Conservation (phyloP, 441 rosid species). For the Omphalea diandra region DNA sequence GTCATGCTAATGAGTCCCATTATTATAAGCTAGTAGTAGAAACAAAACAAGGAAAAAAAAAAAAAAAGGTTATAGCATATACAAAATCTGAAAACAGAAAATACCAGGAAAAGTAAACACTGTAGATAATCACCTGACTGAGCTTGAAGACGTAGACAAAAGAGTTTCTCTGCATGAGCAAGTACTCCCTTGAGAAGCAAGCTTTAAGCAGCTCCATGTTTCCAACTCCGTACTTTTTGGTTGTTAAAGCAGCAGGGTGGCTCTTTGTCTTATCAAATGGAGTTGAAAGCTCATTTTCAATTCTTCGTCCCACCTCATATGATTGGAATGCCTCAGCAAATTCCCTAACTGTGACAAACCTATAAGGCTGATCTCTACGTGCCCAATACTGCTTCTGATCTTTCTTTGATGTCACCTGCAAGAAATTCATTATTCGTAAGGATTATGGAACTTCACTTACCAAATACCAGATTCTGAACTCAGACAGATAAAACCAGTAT, state of each 20-base stretch:
- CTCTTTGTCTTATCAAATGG: slow-evolving; percentile 63
- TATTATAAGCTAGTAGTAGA: slow-evolving; percentile 12
- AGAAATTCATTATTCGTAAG: slow-evolving; percentile 37
- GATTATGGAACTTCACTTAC: slow-evolving; percentile 54
- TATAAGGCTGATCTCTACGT: slow-evolving; percentile 49
- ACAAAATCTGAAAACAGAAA: not conserved
- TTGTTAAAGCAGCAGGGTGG: slow-evolving; percentile 82
- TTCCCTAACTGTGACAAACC: slow-evolving; percentile 56
- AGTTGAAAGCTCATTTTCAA: slow-evolving; percentile 50
- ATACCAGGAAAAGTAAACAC: too few species aligned
- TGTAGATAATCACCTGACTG: too few species aligned
- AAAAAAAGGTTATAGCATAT: too few species aligned
- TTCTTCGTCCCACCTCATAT: slow-evolving; percentile 57
- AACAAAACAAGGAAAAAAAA: not conserved
- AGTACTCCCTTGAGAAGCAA: slow-evolving; percentile 60
- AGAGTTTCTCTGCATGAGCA: too few species aligned
- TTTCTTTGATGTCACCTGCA: slow-evolving; percentile 88
- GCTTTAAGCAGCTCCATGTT: slow-evolving; percentile 60
- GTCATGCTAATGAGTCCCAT: slow-evolving; percentile 50
- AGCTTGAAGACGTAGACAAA: slow-evolving; percentile 80
- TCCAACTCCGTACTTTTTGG: slow-evolving; percentile 57
- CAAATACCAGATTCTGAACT: slow-evolving; percentile 37
- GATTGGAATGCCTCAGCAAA: slow-evolving; percentile 76
- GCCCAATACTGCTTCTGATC: slow-evolving; percentile 93
- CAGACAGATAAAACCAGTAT: not conserved